phyloP scores from a whole-genome alignment of 192 early-diverging fungal species.

The Ambispora gerdemannii region DNA sequence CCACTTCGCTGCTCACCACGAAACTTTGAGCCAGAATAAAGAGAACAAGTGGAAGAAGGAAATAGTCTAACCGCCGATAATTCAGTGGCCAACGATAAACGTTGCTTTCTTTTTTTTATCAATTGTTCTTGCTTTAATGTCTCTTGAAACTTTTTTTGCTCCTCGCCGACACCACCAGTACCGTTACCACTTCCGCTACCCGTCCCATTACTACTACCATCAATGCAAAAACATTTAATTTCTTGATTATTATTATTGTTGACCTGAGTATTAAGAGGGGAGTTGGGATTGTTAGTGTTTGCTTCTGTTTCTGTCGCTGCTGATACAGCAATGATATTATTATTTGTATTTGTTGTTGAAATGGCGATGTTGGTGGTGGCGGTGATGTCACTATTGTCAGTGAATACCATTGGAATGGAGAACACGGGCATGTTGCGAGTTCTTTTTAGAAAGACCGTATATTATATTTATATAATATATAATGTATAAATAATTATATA shows the following conservation, averaged over 20 bases:
- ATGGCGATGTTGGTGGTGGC: constrained; percentile 11
- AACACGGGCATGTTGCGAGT: constrained; percentile 10
- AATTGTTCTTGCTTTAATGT: constrained; percentile 18
- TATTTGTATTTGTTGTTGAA: not conserved
- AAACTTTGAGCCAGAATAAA: constrained; percentile 65
- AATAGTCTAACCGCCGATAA: constrained; percentile 31
- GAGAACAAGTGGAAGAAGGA: constrained; percentile 37
- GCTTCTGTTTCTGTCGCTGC: not conserved
- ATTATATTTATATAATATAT: no score
- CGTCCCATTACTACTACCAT: constrained; percentile 17
- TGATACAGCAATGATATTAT: not conserved
- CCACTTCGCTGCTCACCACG: constrained; percentile 64
- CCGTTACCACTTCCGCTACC: no score
- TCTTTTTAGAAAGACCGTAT: not conserved
- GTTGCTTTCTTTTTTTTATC: constrained; percentile 16
- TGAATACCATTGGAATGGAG: constrained; percentile 2
- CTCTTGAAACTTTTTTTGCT: constrained; percentile 26
- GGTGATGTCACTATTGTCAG: constrained; percentile 15
- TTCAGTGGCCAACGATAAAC: constrained; percentile 24
- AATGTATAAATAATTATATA: no score
- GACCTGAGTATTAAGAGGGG: no score
- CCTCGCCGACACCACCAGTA: constrained; percentile 17
- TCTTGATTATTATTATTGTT: no score
- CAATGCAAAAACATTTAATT: constrained; percentile 25
- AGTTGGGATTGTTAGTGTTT: not conserved